Conservation (phyloP, 306 rosid species). For the Inga laurina region DNA sequence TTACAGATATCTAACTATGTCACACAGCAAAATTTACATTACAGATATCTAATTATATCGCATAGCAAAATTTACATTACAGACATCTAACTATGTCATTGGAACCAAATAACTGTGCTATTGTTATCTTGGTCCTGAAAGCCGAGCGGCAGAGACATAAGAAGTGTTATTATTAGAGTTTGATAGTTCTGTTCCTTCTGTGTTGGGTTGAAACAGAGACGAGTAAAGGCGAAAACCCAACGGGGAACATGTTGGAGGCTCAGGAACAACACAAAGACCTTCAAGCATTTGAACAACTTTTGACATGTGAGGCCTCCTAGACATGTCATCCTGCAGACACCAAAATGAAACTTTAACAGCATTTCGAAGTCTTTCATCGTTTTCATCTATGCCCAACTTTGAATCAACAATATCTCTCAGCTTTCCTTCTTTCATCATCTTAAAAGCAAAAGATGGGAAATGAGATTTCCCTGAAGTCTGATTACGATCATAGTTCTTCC, state of each 20-base stretch:
- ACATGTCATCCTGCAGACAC: slow-evolving; percentile 41
- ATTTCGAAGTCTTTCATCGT: slow-evolving; percentile 26
- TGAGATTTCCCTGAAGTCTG: slow-evolving; percentile 25
- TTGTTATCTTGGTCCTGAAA: slow-evolving; percentile 39
- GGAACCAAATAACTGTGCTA: not conserved
- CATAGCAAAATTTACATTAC: no score
- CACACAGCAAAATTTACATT: not conserved
- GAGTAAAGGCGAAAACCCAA: slow-evolving; percentile 18
- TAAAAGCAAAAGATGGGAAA: slow-evolving; percentile 36
- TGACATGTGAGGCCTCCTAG: slow-evolving; percentile 34
- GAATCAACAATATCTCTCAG: slow-evolving; percentile 31
- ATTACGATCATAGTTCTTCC: slow-evolving; percentile 28
- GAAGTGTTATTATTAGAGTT: slow-evolving; percentile 11
- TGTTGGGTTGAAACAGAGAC: not conserved
- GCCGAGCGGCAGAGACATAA: slow-evolving; percentile 21
- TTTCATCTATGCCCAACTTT: slow-evolving; percentile 21
- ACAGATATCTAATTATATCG: not conserved
- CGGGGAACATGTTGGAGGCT: slow-evolving; percentile 29
- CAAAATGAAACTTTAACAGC: slow-evolving; percentile 35
- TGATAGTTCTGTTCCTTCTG: slow-evolving; percentile 19
- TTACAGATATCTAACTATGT: not conserved
- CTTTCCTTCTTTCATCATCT: slow-evolving; percentile 39
- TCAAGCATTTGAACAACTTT: slow-evolving; percentile 41
- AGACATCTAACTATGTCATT: not conserved
- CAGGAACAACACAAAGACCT: slow-evolving; percentile 35